A percentile compares a stretch with the other conserved stretches of the same genome.
phyloP scores from a whole-genome alignment of 495 filamentous ascomycete species.

The Ascobolus immersus region DNA sequence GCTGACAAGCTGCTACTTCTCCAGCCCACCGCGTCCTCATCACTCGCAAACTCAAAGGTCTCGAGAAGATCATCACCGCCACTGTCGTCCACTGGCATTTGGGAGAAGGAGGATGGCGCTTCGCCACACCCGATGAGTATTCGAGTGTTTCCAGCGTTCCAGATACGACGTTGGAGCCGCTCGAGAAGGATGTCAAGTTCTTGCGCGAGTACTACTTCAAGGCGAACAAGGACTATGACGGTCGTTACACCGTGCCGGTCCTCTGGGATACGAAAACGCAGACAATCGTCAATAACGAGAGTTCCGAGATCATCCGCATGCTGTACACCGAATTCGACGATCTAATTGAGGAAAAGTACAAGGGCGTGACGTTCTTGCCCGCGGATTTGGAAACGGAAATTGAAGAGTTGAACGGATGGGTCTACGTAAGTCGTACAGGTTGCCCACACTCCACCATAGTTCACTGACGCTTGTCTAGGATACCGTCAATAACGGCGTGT shows the following conservation, averaged over 20 bases:
- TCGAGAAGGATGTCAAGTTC: slow-evolving; percentile 33
- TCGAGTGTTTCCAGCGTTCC: slow-evolving; percentile 27
- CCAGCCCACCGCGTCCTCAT: slow-evolving; percentile 50
- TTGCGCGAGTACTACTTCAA: slow-evolving; percentile 49
- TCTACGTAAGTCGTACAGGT: slow-evolving; percentile 30
- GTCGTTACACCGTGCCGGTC: slow-evolving; percentile 54
- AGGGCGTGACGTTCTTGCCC: slow-evolving; percentile 39
- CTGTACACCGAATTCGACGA: slow-evolving; percentile 46
- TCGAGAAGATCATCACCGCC: slow-evolving; percentile 44
- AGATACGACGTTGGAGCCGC: no score
- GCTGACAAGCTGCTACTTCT: not conserved
- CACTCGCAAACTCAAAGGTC: slow-evolving; percentile 50
- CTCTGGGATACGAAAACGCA: slow-evolving; percentile 50
- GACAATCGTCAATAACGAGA: slow-evolving; percentile 66
- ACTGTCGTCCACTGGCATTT: slow-evolving; percentile 44
- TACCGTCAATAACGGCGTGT: slow-evolving; percentile 70
- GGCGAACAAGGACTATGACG: slow-evolving; percentile 40
- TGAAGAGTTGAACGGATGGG: slow-evolving; percentile 55
- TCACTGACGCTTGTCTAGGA: slow-evolving; percentile 14
- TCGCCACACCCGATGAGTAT: slow-evolving; percentile 37
- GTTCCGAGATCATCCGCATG: slow-evolving; percentile 55
- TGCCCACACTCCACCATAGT: no score
- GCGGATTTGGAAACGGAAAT: slow-evolving; percentile 32
- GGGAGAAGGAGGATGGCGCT: slow-evolving; percentile 53
- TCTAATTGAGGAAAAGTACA: slow-evolving; percentile 32